These are phyloP conservation scores for Verticillium tricorpus DNA, from an alignment of 2,329 filamentous ascomycete genomes.

Conservation along the genomic window DNA sequence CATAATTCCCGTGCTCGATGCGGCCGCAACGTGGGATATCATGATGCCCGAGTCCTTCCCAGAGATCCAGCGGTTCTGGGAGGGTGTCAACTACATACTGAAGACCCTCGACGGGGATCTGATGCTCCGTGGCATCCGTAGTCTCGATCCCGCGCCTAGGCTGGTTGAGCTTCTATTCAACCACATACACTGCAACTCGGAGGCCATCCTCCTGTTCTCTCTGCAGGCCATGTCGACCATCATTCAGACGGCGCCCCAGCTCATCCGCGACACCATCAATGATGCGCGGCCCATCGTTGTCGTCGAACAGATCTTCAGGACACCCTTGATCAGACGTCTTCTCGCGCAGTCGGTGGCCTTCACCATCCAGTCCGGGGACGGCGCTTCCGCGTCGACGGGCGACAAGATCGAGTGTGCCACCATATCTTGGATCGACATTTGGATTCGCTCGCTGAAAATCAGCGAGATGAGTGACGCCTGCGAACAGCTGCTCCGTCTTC, in stretches of 20 bases:
- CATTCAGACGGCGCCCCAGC: constrained; percentile 68
- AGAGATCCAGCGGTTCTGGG: constrained; percentile 71
- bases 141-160: constrained; percentile 71
- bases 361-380: constrained; percentile 44
- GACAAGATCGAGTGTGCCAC: constrained; percentile 56
- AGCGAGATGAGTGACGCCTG: constrained; percentile 76
- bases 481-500: constrained; percentile 69
- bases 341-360: constrained; percentile 55
- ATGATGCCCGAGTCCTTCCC: constrained; percentile 38
- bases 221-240: constrained; percentile 67
- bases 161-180: constrained; percentile 59
- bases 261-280: constrained; percentile 86
- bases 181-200: constrained; percentile 49
- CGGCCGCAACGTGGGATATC: constrained; percentile 42
- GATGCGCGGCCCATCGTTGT: constrained; percentile 75
- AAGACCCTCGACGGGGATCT: constrained; percentile 66
- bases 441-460: constrained; percentile 71
- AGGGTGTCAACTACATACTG: constrained; percentile 70
- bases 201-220: constrained; percentile 60
- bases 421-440: constrained; percentile 73
- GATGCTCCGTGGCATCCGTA: constrained; percentile 73
- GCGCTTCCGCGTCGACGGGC: constrained; percentile 29
- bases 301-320: constrained; percentile 78
- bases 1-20: constrained; percentile 61
- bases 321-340: constrained; percentile 59